Percentiles rank a stretch among this genome's conserved stretches.
Evolutionary conservation across 176 grass and related monocot genomes (phyloP).

Genomic region (Avena sativa): DNA sequence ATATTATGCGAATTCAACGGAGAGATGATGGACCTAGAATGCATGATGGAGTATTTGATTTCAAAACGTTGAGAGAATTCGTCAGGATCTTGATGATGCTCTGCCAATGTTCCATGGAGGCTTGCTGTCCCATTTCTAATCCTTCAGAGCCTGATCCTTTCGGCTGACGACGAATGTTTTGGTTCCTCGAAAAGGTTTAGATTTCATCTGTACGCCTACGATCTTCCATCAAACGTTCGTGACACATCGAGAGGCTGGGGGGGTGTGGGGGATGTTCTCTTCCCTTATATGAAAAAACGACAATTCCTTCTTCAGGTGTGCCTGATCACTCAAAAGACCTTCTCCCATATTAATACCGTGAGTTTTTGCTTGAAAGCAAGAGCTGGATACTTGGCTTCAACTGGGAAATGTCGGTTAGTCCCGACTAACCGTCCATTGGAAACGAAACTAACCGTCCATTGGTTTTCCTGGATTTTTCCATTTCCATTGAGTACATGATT

Average conservation of each 20-base stretch:
- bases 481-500: slow-evolving; percentile 13
- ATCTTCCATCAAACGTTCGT: not conserved
- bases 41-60: slow-evolving; percentile 40
- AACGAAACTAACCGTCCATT: slow-evolving; percentile 27
- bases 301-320: slow-evolving; percentile 73
- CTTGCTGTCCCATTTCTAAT: slow-evolving; percentile 55
- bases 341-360: slow-evolving; percentile 63
- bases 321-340: slow-evolving; percentile 73
- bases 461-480: slow-evolving; percentile 45
- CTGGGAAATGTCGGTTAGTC: slow-evolving; percentile 51
- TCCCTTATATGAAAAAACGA: not conserved
- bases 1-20: no score
- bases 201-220: not conserved
- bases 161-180: slow-evolving; percentile 56
- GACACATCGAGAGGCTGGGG: not conserved
- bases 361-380: slow-evolving; percentile 75
- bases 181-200: slow-evolving; percentile 43
- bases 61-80: slow-evolving; percentile 54
- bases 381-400: slow-evolving; percentile 83
- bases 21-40: no score
- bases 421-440: slow-evolving; percentile 45
- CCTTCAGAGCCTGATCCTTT: slow-evolving; percentile 55
- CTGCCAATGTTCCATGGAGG: slow-evolving; percentile 68
- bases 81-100: slow-evolving; percentile 68
- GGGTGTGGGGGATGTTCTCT: no score